Base-by-base conservation (phyloP, 2,329 filamentous ascomycete genomes). In the Allantophomopsis lycopodina region DNA sequence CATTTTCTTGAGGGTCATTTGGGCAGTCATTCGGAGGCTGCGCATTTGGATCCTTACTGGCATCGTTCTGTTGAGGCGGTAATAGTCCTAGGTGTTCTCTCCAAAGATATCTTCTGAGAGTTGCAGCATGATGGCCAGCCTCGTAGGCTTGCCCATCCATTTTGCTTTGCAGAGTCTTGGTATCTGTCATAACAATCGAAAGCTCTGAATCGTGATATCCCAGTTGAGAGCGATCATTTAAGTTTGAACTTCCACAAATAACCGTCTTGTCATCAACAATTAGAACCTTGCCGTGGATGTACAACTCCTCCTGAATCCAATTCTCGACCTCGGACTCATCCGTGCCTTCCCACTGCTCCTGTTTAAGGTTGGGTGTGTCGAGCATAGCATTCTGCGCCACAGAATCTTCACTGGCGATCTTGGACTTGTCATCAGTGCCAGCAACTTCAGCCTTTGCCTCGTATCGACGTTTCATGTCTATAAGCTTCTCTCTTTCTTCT, bases 231-330 rank as follows among this genome's bases (percentile, higher is more conserved):
- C 89, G 80, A 56, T 96, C 89, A 57, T 95, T 96, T 51, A 95
- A 69, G 59, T 95, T 96, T 46, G 83, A 85, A 18, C 80, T 87
- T 14, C 86, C 86, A 55, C 86, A 91, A 39, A 95, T 76, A 2
- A 83, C 86, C 36, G 86, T 71, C 40, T 78, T 76, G 57, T 96
- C 89, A 55, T 96, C 88, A 1, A 81, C 82, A 48, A 95, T 89
- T 48, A 91, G 71, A 30, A 95, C 69, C 63, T 96, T 98, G 20
- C 78, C 83, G 58, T 98, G 91, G 36, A 96, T 80, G 57, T 98
- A 98, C 2, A 96, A 72, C 59, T 98, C 89, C 57, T 98, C 91
- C 55, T 94, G 89, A 43, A 96, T 80, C 66, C 91, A 93, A 55
- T 93, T 85, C 40, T 81, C 72, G 42, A 87, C 81, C 58, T 96